phyloP scores from a whole-genome alignment of 2,329 filamentous ascomycete genomes.

The Alternaria arbusti region DNA sequence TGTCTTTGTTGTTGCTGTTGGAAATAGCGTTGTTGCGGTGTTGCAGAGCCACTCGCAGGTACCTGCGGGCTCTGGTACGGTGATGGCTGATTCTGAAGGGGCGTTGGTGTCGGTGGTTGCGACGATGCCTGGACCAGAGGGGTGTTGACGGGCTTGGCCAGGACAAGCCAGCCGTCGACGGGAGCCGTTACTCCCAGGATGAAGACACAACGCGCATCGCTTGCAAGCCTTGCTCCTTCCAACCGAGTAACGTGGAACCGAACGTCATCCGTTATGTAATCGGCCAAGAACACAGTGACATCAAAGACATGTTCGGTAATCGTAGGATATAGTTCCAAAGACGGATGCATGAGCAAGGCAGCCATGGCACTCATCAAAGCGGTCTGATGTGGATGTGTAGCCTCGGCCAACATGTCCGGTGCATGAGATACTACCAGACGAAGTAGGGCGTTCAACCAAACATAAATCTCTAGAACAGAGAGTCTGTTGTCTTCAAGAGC shows the following conservation, averaged over 20 bases:
- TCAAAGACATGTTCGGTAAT: constrained; percentile 54
- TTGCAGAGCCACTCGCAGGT: constrained; percentile 15
- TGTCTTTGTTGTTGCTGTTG: constrained; percentile 35
- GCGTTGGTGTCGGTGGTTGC: constrained; percentile 22
- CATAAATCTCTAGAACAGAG: constrained; percentile 7
- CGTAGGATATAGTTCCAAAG: constrained; percentile 42
- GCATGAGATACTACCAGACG: constrained; percentile 51
- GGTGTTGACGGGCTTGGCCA: constrained; percentile 42
- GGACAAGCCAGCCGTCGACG: constrained; percentile 52
- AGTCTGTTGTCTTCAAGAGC: constrained; percentile 24
- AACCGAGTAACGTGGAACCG: constrained; percentile 43
- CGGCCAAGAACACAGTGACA: constrained; percentile 51
- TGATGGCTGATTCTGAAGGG: constrained; percentile 20
- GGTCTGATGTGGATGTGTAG: constrained; percentile 37
- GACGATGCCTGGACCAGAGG: constrained; percentile 22
- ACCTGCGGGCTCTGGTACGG: constrained; percentile 32
- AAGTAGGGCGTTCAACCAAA: constrained; percentile 46
- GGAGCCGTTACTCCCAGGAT: constrained; percentile 47
- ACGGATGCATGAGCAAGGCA: constrained; percentile 47
- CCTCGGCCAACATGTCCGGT: constrained; percentile 29
- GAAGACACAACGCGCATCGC: constrained; percentile 48
- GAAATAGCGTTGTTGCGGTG: constrained; percentile 35
- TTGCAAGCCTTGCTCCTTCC: constrained; percentile 27
- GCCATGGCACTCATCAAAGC: constrained; percentile 46
- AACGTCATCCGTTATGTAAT: constrained; percentile 49